Percentiles rank a stretch among this genome's conserved stretches.
Conservation (phyloP, 192 early-diverging fungal species). For the Mortierella alpina region DNA sequence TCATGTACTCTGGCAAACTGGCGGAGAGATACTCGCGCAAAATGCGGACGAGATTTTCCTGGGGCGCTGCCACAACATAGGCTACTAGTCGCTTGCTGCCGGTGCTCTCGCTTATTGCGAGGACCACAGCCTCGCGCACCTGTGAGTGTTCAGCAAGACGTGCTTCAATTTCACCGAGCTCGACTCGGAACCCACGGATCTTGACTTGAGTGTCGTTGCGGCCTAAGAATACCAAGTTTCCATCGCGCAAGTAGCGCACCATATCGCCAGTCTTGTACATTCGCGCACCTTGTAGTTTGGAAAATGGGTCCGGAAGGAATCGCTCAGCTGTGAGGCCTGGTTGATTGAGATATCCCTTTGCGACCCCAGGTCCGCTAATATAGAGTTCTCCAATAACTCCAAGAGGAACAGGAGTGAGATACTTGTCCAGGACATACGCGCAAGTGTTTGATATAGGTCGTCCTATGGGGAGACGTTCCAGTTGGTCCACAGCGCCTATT, state of each 20-base stretch:
- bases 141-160: slow-evolving; percentile 14
- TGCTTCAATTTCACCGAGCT: slow-evolving; percentile 46
- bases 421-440: slow-evolving; percentile 1
- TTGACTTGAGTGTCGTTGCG: slow-evolving; percentile 60
- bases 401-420: neutral
- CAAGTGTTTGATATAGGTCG: slow-evolving; percentile 4
- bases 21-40: too few relatives aligned
- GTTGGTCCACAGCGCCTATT: neutral
- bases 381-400: slow-evolving; percentile 36
- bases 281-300: slow-evolving; percentile 2
- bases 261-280: slow-evolving; percentile 54
- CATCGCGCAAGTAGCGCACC: slow-evolving; percentile 29
- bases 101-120: slow-evolving; percentile 13
- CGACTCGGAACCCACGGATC: slow-evolving; percentile 53
- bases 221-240: too few relatives aligned
- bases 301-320: slow-evolving; percentile 56
- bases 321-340: slow-evolving; percentile 41
- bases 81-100: slow-evolving; percentile 67
- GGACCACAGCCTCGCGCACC: slow-evolving; percentile 32
- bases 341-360: slow-evolving; percentile 50
- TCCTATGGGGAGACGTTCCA: neutral
- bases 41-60: too few relatives aligned
- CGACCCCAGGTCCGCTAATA: slow-evolving; percentile 52
- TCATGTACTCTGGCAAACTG: too few relatives aligned
- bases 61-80: slow-evolving; percentile 55